phyloP scores from a whole-genome alignment of 495 filamentous ascomycete genomes.

The Chlorociboria aeruginascens region DNA sequence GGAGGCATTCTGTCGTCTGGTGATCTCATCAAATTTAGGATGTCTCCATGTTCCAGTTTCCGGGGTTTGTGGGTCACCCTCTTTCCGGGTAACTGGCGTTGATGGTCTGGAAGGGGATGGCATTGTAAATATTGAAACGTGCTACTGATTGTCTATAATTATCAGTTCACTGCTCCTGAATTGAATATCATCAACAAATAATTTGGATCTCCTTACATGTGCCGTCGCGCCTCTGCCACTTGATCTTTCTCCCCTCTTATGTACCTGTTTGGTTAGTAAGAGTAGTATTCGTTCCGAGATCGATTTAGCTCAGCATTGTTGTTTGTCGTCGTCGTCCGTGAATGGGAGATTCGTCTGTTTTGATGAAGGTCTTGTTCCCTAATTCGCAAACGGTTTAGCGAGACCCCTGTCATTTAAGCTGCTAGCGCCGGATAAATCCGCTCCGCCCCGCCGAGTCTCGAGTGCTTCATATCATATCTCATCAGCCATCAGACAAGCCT shows the following conservation, averaged over 20 bases:
- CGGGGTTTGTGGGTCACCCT: slow-evolving; percentile 26
- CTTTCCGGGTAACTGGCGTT: slow-evolving; percentile 27
- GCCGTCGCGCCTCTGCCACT: too few relatives aligned
- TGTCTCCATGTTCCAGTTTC: slow-evolving; percentile 80
- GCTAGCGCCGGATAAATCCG: slow-evolving; percentile 7
- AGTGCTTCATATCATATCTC: too few relatives aligned
- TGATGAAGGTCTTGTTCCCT: neutral
- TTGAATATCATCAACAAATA: too few relatives aligned
- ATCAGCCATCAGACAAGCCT: neutral
- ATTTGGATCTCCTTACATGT: too few relatives aligned
- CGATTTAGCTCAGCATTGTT: slow-evolving; percentile 9
- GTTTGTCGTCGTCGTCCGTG: neutral
- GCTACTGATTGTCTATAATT: too few relatives aligned
- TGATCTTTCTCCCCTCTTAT: too few relatives aligned
- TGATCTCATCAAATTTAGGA: slow-evolving; percentile 68
- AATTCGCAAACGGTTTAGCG: slow-evolving; percentile 1
- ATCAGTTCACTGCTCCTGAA: too few relatives aligned
- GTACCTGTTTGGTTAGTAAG: slow-evolving; percentile 9
- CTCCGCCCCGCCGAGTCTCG: neutral
- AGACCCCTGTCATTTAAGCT: slow-evolving; percentile 6
- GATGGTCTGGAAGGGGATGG: slow-evolving; percentile 18
- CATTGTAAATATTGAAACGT: slow-evolving; percentile 2
- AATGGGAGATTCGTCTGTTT: slow-evolving; percentile 5
- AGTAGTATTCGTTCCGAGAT: too few relatives aligned
- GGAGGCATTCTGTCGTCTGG: slow-evolving; percentile 55